These are phyloP conservation scores for Cladosporium sp. DNA, from an alignment of 2,329 filamentous ascomycete genomes.

Conservation along the genomic window DNA sequence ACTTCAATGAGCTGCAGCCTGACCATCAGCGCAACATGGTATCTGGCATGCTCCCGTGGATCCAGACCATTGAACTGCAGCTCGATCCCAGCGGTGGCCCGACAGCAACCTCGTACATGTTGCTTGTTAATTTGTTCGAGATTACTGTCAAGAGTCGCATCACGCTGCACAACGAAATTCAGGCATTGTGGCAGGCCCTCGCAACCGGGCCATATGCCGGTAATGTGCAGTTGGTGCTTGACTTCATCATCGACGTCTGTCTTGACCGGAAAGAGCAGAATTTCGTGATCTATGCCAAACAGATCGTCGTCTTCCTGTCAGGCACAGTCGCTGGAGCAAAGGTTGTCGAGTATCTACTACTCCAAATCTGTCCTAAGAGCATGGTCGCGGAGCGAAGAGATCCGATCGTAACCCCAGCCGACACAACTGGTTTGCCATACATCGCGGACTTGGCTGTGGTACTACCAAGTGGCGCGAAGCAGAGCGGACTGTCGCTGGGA, in stretches of 20 bases:
- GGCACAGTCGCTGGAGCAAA: slow-evolving; percentile 80
- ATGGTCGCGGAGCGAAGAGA: slow-evolving; percentile 89
- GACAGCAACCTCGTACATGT: slow-evolving; percentile 86
- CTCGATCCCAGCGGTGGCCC: slow-evolving; percentile 88
- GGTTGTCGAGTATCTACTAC: slow-evolving; percentile 86
- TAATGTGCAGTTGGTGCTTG: slow-evolving; percentile 88
- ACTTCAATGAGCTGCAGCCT: slow-evolving; percentile 81
- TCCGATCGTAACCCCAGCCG: slow-evolving; percentile 63
- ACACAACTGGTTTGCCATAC: slow-evolving; percentile 74
- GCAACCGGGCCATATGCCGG: slow-evolving; percentile 88
- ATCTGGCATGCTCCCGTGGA: slow-evolving; percentile 90
- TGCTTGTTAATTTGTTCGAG: slow-evolving; percentile 90
- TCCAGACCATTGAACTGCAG: slow-evolving; percentile 88
- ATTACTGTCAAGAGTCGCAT: slow-evolving; percentile 91
- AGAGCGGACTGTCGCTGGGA: slow-evolving; percentile 81
- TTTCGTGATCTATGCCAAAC: slow-evolving; percentile 96
- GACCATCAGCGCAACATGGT: slow-evolving; percentile 89
- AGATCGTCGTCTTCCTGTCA: slow-evolving; percentile 93
- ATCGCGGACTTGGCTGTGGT: slow-evolving; percentile 77
- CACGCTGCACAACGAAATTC: slow-evolving; percentile 89
- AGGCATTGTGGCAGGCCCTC: slow-evolving; percentile 93
- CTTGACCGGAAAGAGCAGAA: slow-evolving; percentile 93
- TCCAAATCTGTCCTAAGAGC: slow-evolving; percentile 89
- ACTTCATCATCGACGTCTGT: slow-evolving; percentile 94
- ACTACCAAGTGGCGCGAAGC: slow-evolving; percentile 79